phyloP scores from a whole-genome alignment of 2,329 filamentous ascomycete species.

The Pezicula neosporulosa region DNA sequence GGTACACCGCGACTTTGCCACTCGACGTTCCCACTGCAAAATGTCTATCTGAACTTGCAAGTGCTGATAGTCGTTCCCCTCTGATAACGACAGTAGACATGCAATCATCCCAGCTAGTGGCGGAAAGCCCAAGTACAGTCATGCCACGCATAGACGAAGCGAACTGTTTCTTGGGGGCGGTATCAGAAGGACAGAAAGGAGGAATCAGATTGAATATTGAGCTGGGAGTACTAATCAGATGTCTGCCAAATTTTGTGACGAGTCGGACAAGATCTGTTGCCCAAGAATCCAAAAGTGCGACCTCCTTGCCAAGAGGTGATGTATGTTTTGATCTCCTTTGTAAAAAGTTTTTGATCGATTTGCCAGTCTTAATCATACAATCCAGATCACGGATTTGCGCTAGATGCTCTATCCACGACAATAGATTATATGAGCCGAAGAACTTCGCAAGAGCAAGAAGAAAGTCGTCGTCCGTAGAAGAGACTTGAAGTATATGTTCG shows the following conservation, averaged over 20 bases:
- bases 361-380: constrained; percentile 15
- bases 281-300: constrained; percentile 26
- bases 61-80: constrained; percentile 2
- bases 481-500: constrained; percentile 19
- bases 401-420: constrained; percentile 27
- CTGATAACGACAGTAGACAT: constrained; percentile 12
- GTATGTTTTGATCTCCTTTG: constrained; percentile 16
- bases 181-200: constrained; percentile 29
- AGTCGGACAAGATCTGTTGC: constrained; percentile 28
- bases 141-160: constrained; percentile 10
- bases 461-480: constrained; percentile 12
- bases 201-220: constrained; percentile 33
- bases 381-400: constrained; percentile 16
- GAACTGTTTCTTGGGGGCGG: constrained; percentile 11
- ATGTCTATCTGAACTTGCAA: constrained; percentile 12
- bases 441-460: constrained; percentile 19
- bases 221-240: constrained; percentile 23
- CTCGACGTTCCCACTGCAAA: constrained; percentile 17
- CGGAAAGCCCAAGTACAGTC: constrained; percentile 17
- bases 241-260: constrained; percentile 28
- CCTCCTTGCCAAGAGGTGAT: constrained; percentile 18
- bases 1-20: constrained; percentile 12
- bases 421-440: constrained; percentile 18
- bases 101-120: constrained; percentile 25
- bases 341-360: constrained; percentile 20